Evolutionary conservation across 2,329 filamentous ascomycete genomes (phyloP), one percentile per base, ranked within the genome.

Genomic region (Tothia fuscella): DNA sequence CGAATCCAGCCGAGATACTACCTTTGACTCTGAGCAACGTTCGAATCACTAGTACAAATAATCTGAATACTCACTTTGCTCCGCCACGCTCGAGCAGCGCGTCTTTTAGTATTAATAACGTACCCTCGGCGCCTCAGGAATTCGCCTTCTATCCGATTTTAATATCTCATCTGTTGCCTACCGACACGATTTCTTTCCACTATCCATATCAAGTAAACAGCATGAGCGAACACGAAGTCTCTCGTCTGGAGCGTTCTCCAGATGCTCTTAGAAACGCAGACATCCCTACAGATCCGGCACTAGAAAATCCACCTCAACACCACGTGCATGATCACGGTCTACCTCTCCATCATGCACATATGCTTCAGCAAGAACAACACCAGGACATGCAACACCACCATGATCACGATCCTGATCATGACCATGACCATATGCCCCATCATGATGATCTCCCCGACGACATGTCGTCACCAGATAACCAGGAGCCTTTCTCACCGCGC

Each of bases 401-500:
- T n/a, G 29, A 33, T 6, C 25, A 41, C 24, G 25, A 35, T 17
- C 21, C 34, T 19, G 22, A 17, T 17, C 39, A 41, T 12, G 29
- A 41, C n/a, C 21, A 41, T 24, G 31, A 34, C n/a, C 13, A 19
- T 16, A 29, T 31, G 30, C 39, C 33, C 26, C 39, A 41, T 41
- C 22, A 29, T 21, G 39, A 29, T 14, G 35, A 37, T 24, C 28
- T 37, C 14, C 26, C 21, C 20, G 39, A 43, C 9, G 41, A 43
- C n/a, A 30, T 43, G 33, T 38, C 41, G 16, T 30, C 34, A 17
- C 19, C 21, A 14, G 41, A 43, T n/a, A 22, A 38, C 4, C 42
- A 45, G 14, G 43, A 45, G 24, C 40, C 40, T 4, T 45, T 50
- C 38, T 55, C 55, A 9, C 52, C 55, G 32, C 56, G 55, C 38